Base-by-base conservation (phyloP, 345 rosid species). In the Adansonia digitata region DNA sequence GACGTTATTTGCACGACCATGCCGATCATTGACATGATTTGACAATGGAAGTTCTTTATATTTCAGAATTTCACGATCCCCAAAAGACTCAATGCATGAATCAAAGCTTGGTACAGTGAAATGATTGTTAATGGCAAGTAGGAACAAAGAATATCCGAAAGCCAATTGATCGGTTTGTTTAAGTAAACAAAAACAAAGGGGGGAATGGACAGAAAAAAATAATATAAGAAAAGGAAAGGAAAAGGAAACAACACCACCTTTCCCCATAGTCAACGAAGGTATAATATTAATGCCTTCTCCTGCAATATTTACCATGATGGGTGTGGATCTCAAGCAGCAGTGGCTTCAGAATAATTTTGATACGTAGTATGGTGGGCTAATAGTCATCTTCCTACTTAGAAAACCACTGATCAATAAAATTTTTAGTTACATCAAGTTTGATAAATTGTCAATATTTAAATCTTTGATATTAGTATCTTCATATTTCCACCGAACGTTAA, bases 351-450 rank as follows among this genome's bases (percentile, higher is more conserved):
- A 61, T 29, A 70, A 64, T 71, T 53, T 77, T 48, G 56, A 34
- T 64, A 77, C 78, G 85, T 84, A 64, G 66, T 69, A 68, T 60
- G 85, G 84, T 77, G 81, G 83, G 66, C 81, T 69, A 74, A 13
- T 26, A 48, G 84, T 84, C 87, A 69, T 80, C 81, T 77, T 83
- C 82, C 70, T 59, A 76, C 42, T 69, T 77, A 64, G n/a, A n/a
- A n/a, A n/a, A n/a, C n/a, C n/a, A n/a, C n/a, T n/a, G n/a, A n/a
- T n/a, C n/a, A n/a, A n/a, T n/a, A n/a, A n/a, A n/a, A n/a, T n/a
- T n/a, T n/a, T n/a, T n/a, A n/a, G n/a, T n/a, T n/a, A n/a, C n/a
- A n/a, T n/a, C n/a, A n/a, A n/a, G n/a, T n/a, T n/a, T n/a, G n/a
- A n/a, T n/a, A n/a, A n/a, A n/a, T n/a, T n/a, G n/a, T n/a, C n/a